phyloP scores from a whole-genome alignment of 257 asterid species.

The Nicotiana paniculata region DNA sequence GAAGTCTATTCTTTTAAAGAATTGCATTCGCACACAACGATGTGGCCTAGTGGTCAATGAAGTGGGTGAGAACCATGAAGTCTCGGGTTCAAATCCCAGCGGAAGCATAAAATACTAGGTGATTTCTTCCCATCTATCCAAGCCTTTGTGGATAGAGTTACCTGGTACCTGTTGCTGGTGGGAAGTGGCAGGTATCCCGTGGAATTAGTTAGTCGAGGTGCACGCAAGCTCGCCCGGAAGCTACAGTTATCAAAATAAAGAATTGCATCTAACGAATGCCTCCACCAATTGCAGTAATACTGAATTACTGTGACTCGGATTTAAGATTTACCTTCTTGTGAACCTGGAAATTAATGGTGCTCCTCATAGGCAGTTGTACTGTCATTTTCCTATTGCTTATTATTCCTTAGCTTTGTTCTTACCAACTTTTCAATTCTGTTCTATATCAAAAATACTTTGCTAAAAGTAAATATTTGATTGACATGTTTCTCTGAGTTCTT shows the following conservation, averaged over 20 bases:
- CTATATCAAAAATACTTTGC: background rate
- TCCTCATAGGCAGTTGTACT: background rate
- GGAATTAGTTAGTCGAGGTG: too few species aligned
- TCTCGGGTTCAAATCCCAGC: too few species aligned
- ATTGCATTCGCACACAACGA: background rate
- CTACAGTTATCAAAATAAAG: background rate
- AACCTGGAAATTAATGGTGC: background rate
- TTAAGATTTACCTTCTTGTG: background rate
- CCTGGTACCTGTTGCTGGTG: too few species aligned
- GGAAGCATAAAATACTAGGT: too few species aligned
- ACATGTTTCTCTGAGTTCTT: background rate
- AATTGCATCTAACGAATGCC: background rate
- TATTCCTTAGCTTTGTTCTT: background rate
- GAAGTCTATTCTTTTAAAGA: background rate
- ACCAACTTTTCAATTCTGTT: background rate
- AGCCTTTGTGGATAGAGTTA: too few species aligned
- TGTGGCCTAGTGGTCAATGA: too few species aligned
- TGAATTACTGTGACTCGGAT: background rate
- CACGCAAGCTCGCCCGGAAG: too few species aligned
- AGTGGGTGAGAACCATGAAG: too few species aligned
- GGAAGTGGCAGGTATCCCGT: too few species aligned
- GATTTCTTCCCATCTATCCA: too few species aligned
- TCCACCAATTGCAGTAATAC: background rate
- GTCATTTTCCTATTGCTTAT: background rate
- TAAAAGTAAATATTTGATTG: background rate